phyloP scores from a whole-genome alignment of 2,329 filamentous ascomycete species.

The Colletotrichum cereale region DNA sequence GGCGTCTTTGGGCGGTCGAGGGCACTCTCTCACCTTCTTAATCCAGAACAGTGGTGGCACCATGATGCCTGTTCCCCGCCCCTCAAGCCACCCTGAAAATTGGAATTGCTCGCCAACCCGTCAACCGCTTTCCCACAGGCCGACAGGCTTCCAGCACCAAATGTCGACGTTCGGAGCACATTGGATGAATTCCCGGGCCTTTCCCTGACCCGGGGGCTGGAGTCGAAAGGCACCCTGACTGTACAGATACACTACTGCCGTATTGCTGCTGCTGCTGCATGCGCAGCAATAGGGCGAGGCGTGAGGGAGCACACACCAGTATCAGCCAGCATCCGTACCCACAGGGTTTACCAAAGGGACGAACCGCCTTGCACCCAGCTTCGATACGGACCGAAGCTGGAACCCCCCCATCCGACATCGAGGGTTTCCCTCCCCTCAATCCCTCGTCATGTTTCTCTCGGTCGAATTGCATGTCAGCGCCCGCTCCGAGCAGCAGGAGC shows the following conservation, averaged over 20 bases:
- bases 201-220: slow-evolving; percentile 21
- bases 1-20: slow-evolving; percentile 37
- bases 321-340: slow-evolving; percentile 16
- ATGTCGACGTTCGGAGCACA: slow-evolving; percentile 33
- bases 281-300: slow-evolving; percentile 21
- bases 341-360: slow-evolving; percentile 25
- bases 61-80: slow-evolving; percentile 37
- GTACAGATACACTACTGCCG: background rate
- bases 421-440: slow-evolving; percentile 6
- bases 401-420: slow-evolving; percentile 15
- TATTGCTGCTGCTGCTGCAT: background rate
- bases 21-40: slow-evolving; percentile 39
- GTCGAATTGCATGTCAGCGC: slow-evolving; percentile 36
- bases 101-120: slow-evolving; percentile 33
- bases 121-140: slow-evolving; percentile 33
- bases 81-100: slow-evolving; percentile 37
- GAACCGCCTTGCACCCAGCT: slow-evolving; percentile 25
- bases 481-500: slow-evolving; percentile 32
- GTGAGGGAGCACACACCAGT: background rate
- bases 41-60: slow-evolving; percentile 41
- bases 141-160: background rate
- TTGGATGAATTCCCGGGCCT: slow-evolving; percentile 27
- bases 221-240: slow-evolving; percentile 7
- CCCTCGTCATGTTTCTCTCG: slow-evolving; percentile 33
- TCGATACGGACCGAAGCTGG: slow-evolving; percentile 21